Evolutionary conservation across 805 yeast genomes (phyloP).

Genomic region (Candida maltosa): DNA sequence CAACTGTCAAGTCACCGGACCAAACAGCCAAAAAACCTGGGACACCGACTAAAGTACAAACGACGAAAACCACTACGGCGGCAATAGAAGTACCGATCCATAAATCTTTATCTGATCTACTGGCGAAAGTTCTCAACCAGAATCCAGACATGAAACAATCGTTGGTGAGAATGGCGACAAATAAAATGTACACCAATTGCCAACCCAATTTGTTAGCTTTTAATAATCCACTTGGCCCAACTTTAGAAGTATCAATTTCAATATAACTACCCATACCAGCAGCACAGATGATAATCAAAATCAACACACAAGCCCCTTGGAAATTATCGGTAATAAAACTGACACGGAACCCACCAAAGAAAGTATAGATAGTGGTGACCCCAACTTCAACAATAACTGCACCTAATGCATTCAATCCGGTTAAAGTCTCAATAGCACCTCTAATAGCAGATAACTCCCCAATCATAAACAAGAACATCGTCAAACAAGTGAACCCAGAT

Average conservation of each 20-base stretch:
- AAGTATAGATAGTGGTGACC: constrained; percentile 83
- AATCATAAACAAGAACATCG: constrained; percentile 82
- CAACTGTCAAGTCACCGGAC: constrained; percentile 64
- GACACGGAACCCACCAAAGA: constrained; percentile 85
- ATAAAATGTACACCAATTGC: constrained; percentile 81
- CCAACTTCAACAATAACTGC: constrained; percentile 81
- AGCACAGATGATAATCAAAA: constrained; percentile 66
- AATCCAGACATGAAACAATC: constrained; percentile 89
- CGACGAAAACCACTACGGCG: constrained; percentile 56
- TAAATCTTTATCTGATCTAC: constrained; percentile 72
- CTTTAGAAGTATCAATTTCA: constrained; percentile 57
- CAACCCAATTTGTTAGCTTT: constrained; percentile 74
- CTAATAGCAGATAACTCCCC: constrained; percentile 82
- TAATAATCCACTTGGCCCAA: constrained; percentile 64
- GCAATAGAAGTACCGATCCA: constrained; percentile 76
- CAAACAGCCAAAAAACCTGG: constrained; percentile 89
- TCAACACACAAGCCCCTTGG: constrained; percentile 72
- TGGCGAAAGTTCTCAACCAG: constrained; percentile 93
- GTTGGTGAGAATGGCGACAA: constrained; percentile 84
- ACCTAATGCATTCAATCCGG: constrained; percentile 76
- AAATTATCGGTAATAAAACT: constrained; percentile 84
- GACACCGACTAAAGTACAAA: constrained; percentile 71
- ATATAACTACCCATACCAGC: constrained; percentile 77
- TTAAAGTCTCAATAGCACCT: constrained; percentile 70
- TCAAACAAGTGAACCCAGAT: constrained; percentile 77